These are phyloP conservation scores for Linnemannia hyalina DNA, from an alignment of 192 early-diverging fungal species.

Conservation along the genomic window DNA sequence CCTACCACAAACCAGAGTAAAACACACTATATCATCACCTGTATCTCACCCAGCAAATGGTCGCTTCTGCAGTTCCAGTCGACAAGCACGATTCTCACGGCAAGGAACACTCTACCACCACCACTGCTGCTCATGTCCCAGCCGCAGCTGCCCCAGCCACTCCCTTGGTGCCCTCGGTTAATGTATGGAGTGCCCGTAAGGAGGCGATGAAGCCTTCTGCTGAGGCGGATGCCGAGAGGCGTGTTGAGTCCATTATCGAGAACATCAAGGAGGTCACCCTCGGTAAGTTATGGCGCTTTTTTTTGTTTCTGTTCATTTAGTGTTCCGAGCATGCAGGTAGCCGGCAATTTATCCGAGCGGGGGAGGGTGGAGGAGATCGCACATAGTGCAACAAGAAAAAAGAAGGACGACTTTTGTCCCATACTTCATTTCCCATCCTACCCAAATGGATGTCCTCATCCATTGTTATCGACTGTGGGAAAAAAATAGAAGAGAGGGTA, in stretches of 20 bases:
- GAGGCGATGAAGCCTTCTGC: slow-evolving; percentile 42
- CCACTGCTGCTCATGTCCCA: background rate
- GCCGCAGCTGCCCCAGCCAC: background rate
- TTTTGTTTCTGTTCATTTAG: background rate
- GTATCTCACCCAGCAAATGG: background rate
- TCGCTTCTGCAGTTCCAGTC: background rate
- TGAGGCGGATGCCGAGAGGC: slow-evolving; percentile 40
- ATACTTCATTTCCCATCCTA: no score
- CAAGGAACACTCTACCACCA: slow-evolving; percentile 20
- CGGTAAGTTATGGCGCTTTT: slow-evolving; percentile 18
- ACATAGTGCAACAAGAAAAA: no score
- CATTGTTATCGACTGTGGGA: no score
- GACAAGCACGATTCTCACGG: background rate
- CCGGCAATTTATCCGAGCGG: no score
- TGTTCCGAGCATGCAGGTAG: no score
- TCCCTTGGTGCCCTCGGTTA: slow-evolving; percentile 18
- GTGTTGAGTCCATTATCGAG: slow-evolving; percentile 49
- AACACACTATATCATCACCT: background rate
- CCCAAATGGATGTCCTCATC: no score
- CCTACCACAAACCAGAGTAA: background rate
- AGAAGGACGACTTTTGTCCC: no score
- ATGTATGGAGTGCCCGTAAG: slow-evolving; percentile 41
- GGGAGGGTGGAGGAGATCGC: no score
- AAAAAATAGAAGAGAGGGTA: no score
- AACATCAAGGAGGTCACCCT: slow-evolving; percentile 53